Conservation (phyloP, 176 grass and related monocot species). For the Phoenix roebelenii region DNA sequence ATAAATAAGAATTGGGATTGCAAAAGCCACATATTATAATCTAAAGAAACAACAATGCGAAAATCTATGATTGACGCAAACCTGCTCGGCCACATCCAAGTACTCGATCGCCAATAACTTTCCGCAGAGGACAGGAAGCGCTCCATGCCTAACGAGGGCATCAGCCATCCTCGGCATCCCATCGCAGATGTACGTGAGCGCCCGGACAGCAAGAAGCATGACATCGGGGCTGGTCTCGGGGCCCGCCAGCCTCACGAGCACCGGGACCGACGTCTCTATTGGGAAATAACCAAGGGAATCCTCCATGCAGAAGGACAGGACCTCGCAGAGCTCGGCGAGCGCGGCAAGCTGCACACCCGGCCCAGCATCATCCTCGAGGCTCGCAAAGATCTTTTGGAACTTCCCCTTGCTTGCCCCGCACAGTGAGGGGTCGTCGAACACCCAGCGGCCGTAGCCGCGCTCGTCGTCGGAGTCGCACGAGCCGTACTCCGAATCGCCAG, state of each 20-base stretch:
- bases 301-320: slow-evolving; percentile 81
- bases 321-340: slow-evolving; percentile 86
- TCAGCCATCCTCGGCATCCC: slow-evolving; percentile 65
- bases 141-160: slow-evolving; percentile 59
- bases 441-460: background rate
- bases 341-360: slow-evolving; percentile 24
- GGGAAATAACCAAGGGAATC: slow-evolving; percentile 50
- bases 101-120: slow-evolving; percentile 67
- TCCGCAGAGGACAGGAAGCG: slow-evolving; percentile 65
- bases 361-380: slow-evolving; percentile 40
- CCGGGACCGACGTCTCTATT: slow-evolving; percentile 40
- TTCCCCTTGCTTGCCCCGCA: slow-evolving; percentile 11
- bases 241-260: slow-evolving; percentile 47
- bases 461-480: slow-evolving; percentile 36
- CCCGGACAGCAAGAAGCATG: slow-evolving; percentile 70
- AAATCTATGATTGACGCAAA: slow-evolving; percentile 8
- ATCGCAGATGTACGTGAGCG: slow-evolving; percentile 87
- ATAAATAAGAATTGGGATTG: no score
- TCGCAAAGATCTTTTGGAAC: slow-evolving; percentile 49
- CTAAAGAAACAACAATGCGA: no score
- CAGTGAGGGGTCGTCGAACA: slow-evolving; percentile 17
- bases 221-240: slow-evolving; percentile 37
- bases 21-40: no score
- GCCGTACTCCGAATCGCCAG: slow-evolving; percentile 39
- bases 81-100: slow-evolving; percentile 90